These are phyloP conservation scores for Filobasidium floriforme DNA, from an alignment of 768 basidiomycete species.

Conservation along the genomic window DNA sequence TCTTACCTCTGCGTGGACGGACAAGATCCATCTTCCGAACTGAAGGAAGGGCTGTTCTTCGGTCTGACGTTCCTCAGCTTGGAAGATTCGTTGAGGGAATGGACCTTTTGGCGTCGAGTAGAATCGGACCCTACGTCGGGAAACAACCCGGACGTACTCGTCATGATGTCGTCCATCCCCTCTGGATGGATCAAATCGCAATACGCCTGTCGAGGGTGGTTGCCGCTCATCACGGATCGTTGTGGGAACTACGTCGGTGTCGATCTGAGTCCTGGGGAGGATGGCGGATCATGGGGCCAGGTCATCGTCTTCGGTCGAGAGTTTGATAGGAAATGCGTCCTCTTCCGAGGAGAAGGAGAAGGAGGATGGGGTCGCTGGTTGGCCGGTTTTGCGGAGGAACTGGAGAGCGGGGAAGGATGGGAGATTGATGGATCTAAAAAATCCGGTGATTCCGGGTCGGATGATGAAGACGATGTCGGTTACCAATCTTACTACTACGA, in stretches of 20 bases:
- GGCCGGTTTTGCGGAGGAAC: conserved; percentile 78
- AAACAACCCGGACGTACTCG: conserved; percentile 62
- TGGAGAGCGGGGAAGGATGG: conserved; percentile 82
- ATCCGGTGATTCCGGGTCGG: conserved; percentile 25
- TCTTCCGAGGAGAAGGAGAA: conserved; percentile 83
- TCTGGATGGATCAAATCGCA: conserved; percentile 77
- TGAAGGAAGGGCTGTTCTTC: conserved; percentile 71
- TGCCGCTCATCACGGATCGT: conserved; percentile 88
- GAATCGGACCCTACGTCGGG: conserved; percentile 81
- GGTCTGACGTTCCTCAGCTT: conserved; percentile 87
- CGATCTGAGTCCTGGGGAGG: conserved; percentile 67
- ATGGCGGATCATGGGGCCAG: conserved; percentile 67
- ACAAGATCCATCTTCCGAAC: conserved; percentile 81
- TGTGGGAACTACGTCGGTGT: conserved; percentile 94
- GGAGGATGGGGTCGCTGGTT: conserved; percentile 95
- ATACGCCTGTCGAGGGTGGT: conserved; percentile 93
- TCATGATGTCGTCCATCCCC: conserved; percentile 80
- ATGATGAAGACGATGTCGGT: conserved; percentile 45
- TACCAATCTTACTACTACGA: conserved; percentile 41
- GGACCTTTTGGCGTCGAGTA: conserved; percentile 91
- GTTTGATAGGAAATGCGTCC: conserved; percentile 93
- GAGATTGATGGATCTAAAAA: conserved; percentile 56
- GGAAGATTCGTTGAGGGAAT: conserved; percentile 89
- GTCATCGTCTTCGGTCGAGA: conserved; percentile 98
- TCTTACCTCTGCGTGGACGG: conserved; percentile 83